Evolutionary conservation across 164 flowering plant genomes (phyloP).

Genomic region (Nymphaea thermarum): DNA sequence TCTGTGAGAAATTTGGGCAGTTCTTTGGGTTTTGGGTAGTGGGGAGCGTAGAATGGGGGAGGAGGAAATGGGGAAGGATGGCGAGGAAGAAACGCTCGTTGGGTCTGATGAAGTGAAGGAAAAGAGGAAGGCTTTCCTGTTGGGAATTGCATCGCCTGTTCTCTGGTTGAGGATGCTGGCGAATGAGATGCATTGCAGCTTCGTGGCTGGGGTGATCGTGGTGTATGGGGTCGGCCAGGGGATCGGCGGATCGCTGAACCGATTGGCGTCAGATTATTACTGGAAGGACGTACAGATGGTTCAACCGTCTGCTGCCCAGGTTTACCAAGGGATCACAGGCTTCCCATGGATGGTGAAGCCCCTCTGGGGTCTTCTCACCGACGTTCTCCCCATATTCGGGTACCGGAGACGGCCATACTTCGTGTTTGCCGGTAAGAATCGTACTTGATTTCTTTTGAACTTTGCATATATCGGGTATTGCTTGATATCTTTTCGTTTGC

Average conservation of each 20-base stretch:
- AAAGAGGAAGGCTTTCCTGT: not conserved
- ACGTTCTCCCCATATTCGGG: conserved; percentile 44
- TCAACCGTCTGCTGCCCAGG: conserved; percentile 61
- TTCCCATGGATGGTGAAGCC: conserved; percentile 78
- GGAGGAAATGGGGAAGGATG: not conserved
- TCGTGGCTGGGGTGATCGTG: conserved; percentile 42
- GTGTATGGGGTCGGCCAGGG: conserved; percentile 76
- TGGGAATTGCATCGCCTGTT: not conserved
- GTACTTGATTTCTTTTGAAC: no score
- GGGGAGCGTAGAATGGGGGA: not conserved
- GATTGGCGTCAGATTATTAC: conserved; percentile 55
- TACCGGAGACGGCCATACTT: conserved; percentile 55
- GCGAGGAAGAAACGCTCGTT: not conserved
- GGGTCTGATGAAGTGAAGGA: not conserved
- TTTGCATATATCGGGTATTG: not conserved
- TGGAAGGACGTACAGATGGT: conserved; percentile 76
- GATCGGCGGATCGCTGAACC: conserved; percentile 39
- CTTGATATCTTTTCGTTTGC: not conserved
- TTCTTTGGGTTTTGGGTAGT: not conserved
- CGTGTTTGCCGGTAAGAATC: conserved; percentile 19
- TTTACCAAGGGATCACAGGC: conserved; percentile 41
- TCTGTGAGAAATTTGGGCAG: not conserved
- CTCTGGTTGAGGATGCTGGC: conserved; percentile 50
- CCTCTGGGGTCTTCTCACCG: conserved; percentile 59
- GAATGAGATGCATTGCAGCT: conserved; percentile 30